These are phyloP conservation scores for Fonsecaea monophora DNA, from an alignment of 2,329 filamentous ascomycete species.

Conservation along the genomic window DNA sequence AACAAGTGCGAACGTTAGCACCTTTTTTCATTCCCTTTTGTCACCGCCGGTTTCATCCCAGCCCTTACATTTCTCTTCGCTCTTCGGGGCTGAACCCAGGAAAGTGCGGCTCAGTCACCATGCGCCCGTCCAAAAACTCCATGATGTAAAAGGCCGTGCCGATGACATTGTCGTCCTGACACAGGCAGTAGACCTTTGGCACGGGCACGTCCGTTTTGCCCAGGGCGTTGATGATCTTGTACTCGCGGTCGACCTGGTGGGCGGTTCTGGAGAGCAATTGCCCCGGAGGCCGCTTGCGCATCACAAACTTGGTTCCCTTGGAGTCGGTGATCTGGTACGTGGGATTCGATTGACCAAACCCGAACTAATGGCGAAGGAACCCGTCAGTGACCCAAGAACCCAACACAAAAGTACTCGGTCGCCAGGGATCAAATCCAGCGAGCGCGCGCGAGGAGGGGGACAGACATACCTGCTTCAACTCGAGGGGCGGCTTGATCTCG, in stretches of 20 bases:
- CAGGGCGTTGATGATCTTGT: constrained; percentile 85
- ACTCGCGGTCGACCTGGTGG: constrained; percentile 95
- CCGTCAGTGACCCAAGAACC: no score
- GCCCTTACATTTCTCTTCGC: constrained; percentile 69
- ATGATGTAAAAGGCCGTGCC: constrained; percentile 97
- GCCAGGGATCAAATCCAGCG: no score
- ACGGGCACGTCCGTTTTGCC: constrained; percentile 82
- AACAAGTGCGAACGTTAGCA: constrained; percentile 5
- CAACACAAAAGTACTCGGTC: no score
- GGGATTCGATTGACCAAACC: constrained; percentile 96
- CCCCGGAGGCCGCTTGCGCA: constrained; percentile 98
- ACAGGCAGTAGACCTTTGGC: constrained; percentile 81
- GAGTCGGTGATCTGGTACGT: constrained; percentile 87
- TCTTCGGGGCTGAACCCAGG: constrained; percentile 73
- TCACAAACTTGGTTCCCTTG: constrained; percentile 75
- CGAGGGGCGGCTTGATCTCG: constrained; percentile 79
- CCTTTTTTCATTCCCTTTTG: not conserved
- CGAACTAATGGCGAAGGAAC: constrained; percentile 67
- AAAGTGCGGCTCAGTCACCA: constrained; percentile 87
- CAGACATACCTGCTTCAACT: constrained; percentile 79
- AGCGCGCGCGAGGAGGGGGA: not conserved
- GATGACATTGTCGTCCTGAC: constrained; percentile 78
- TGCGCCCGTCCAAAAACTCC: constrained; percentile 91
- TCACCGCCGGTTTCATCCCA: no score
- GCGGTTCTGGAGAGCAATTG: constrained; percentile 90